Conservation (phyloP, 306 rosid species). For the barrel medic (Medicago truncatula) region MtrunA17r5.0-ANR NC_053045.1:57155501-57156000, state of each 20-base stretch:
- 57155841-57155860: too few relatives aligned
- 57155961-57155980: neutral
- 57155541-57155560: conserved; percentile 83
- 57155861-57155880: too few relatives aligned
- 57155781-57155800: neutral
- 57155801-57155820: too few relatives aligned
- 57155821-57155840: too few relatives aligned
- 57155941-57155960: too few relatives aligned
- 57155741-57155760: too few relatives aligned
- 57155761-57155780: too few relatives aligned
- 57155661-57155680: neutral
- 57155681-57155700: conserved; percentile 24
- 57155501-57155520: conserved; percentile 92
- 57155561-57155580: conserved; percentile 95
- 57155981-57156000: neutral
- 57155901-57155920: too few relatives aligned
- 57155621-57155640: conserved; percentile 34
- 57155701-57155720: neutral
- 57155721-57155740: neutral
- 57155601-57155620: conserved; percentile 80
- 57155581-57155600: conserved; percentile 79
- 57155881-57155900: too few relatives aligned
- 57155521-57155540: conserved; percentile 88
- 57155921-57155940: too few relatives aligned
- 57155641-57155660: conserved; percentile 27